Conservation (phyloP, 106 monocot species). For the Hemerocallis citrina region DNA sequence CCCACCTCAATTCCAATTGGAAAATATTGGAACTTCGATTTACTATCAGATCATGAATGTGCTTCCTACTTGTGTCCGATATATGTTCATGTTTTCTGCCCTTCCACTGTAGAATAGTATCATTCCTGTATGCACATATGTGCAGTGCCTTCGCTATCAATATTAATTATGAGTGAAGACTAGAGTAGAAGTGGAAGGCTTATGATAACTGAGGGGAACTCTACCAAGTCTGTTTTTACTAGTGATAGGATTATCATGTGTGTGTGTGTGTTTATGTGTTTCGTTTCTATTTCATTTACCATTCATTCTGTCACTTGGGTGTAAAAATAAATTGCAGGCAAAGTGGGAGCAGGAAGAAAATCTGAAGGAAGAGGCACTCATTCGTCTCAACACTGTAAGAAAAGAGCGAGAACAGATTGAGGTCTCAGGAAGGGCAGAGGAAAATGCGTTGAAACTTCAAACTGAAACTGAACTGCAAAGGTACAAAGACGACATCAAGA, state of each 20-base stretch:
- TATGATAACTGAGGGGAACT: not conserved
- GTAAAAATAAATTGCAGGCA: slow-evolving; percentile 29
- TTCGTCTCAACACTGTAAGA: slow-evolving; percentile 1
- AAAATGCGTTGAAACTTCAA: slow-evolving; percentile 17
- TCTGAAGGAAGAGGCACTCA: slow-evolving; percentile 16
- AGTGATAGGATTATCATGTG: not conserved
- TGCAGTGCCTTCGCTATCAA: not conserved
- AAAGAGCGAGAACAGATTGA: slow-evolving; percentile 25
- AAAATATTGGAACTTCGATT: not conserved
- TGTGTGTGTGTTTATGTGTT: too few species aligned
- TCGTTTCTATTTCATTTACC: not conserved
- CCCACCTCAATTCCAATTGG: too few species aligned
- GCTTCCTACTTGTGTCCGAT: not conserved
- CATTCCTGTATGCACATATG: not conserved
- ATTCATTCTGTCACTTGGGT: not conserved
- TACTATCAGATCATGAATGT: not conserved
- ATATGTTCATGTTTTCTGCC: not conserved
- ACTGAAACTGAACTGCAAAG: slow-evolving; percentile 23
- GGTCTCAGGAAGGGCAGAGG: slow-evolving; percentile 16
- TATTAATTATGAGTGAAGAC: not conserved
- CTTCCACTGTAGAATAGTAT: not conserved
- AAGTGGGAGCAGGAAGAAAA: slow-evolving; percentile 28
- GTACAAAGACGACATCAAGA: slow-evolving; percentile 19
- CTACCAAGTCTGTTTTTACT: too few species aligned
- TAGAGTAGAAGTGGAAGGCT: not conserved